Percentiles rank a stretch among this genome's conserved stretches.
Conservation (phyloP, 2,329 filamentous ascomycete genomes). For the Paecilomyces sp. region DNA sequence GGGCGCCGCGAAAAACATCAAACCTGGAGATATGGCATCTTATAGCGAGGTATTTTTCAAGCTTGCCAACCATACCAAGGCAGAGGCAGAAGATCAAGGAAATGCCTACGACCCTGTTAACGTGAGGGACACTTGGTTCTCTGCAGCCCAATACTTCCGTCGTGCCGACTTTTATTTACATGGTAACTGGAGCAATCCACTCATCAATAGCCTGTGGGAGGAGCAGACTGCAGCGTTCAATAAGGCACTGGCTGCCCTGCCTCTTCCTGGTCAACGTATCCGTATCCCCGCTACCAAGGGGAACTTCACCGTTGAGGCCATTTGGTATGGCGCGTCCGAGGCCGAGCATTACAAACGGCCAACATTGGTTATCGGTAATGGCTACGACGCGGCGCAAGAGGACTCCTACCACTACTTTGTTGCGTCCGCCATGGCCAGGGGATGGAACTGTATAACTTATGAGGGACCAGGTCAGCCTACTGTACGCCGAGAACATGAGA, state of each 20-base stretch:
- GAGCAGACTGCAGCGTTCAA: conserved; percentile 31
- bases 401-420: conserved; percentile 36
- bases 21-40: background rate
- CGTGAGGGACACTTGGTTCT: conserved; percentile 27
- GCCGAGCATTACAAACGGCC: conserved; percentile 17
- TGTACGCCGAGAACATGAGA: conserved; percentile 32
- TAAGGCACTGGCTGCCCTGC: conserved; percentile 28
- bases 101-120: background rate
- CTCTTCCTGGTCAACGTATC: conserved; percentile 29
- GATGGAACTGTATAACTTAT: conserved; percentile 40
- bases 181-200: conserved; percentile 34
- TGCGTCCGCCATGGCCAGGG: conserved; percentile 29
- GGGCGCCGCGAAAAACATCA: background rate
- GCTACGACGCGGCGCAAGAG: conserved; percentile 40
- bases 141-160: conserved; percentile 37
- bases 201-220: conserved; percentile 32
- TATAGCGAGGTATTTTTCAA: background rate
- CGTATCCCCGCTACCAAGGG: conserved; percentile 13
- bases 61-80: background rate
- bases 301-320: conserved; percentile 29
- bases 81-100: background rate
- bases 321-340: conserved; percentile 23
- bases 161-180: conserved; percentile 37
- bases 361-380: conserved; percentile 33
- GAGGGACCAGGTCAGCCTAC: conserved; percentile 42